A percentile compares a stretch with the other conserved stretches of the same genome.
Evolutionary conservation across 1,139 yeast genomes (phyloP).

Genomic region (Suhomyces maxii): DNA sequence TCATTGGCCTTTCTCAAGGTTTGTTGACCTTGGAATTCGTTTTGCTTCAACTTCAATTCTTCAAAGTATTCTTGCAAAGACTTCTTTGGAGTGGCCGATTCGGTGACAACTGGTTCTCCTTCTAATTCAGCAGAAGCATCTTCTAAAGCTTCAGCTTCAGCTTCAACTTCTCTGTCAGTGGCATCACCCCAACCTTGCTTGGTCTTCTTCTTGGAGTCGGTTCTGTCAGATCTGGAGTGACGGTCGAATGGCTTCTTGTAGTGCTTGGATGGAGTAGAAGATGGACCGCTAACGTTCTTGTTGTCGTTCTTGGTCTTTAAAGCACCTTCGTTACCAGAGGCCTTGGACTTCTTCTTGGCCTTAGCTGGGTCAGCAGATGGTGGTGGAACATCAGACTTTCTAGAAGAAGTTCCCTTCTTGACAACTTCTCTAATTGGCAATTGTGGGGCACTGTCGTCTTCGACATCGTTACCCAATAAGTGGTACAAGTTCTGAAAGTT

Average conservation of each 20-base stretch:
- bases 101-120: slow-evolving; percentile 39
- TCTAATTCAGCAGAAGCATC: slow-evolving; percentile 55
- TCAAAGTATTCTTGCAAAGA: slow-evolving; percentile 75
- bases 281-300: slow-evolving; percentile 64
- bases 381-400: slow-evolving; percentile 86
- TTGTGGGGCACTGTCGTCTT: slow-evolving; percentile 58
- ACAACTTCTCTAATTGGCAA: slow-evolving; percentile 71
- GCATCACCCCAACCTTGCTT: slow-evolving; percentile 84
- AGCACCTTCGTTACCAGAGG: slow-evolving; percentile 90
- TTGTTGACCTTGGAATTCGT: slow-evolving; percentile 44
- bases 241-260: slow-evolving; percentile 73
- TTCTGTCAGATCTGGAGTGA: slow-evolving; percentile 79
- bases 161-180: slow-evolving; percentile 59
- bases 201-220: slow-evolving; percentile 82
- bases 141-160: slow-evolving; percentile 62
- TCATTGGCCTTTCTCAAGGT: slow-evolving; percentile 57
- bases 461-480: slow-evolving; percentile 76
- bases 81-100: slow-evolving; percentile 49
- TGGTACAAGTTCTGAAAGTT: slow-evolving; percentile 46
- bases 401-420: slow-evolving; percentile 80
- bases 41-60: slow-evolving; percentile 54
- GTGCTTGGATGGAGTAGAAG: slow-evolving; percentile 53
- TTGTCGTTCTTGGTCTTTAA: slow-evolving; percentile 74
- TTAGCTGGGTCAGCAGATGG: slow-evolving; percentile 77
- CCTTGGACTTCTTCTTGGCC: slow-evolving; percentile 71